Percentiles rank a stretch among this genome's conserved stretches.
These are phyloP conservation scores for Myotisia sp. DNA, from an alignment of 2,329 filamentous ascomycete species.

Conservation along the genomic window DNA sequence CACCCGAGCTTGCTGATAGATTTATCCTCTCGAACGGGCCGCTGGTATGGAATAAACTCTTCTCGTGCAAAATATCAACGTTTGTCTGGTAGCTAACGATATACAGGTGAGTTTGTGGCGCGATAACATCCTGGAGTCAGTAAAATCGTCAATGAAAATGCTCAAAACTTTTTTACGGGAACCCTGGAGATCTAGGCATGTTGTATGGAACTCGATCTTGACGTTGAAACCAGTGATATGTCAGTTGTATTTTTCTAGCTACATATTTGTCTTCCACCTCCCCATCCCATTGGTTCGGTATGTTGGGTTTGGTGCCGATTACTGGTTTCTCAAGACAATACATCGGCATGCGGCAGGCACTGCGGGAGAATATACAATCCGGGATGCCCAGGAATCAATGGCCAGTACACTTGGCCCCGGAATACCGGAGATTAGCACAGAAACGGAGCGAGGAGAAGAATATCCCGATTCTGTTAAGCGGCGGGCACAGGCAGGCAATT, in stretches of 20 bases:
- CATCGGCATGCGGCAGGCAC: constrained; percentile 28
- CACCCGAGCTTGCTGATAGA: constrained; percentile 40
- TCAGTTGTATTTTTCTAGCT: constrained; percentile 38
- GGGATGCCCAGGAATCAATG: constrained; percentile 34
- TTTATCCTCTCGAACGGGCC: constrained; percentile 42
- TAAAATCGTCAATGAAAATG: constrained; percentile 36
- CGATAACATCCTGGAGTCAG: constrained; percentile 30
- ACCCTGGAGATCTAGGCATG: constrained; percentile 31
- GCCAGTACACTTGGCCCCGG: constrained; percentile 40
- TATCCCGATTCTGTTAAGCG: constrained; percentile 31
- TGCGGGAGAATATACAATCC: constrained; percentile 19
- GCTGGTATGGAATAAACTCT: constrained; percentile 29
- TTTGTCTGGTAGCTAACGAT: neutral
- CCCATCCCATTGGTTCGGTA: constrained; percentile 32
- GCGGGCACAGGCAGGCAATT: constrained; percentile 31
- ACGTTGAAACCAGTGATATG: constrained; percentile 35
- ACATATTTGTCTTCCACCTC: constrained; percentile 42
- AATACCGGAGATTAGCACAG: constrained; percentile 28
- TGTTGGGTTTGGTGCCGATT: constrained; percentile 37
- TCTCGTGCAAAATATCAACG: constrained; percentile 1
- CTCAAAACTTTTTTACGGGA: constrained; percentile 33
- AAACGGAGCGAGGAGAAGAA: constrained; percentile 18
- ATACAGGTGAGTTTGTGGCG: constrained; percentile 27
- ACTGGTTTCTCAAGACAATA: constrained; percentile 32
- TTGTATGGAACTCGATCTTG: constrained; percentile 31